These are phyloP conservation scores for Phytopythium cucurbitacearum DNA, from an alignment of 352 stramenopile genomes.

Conservation along the genomic window DNA sequence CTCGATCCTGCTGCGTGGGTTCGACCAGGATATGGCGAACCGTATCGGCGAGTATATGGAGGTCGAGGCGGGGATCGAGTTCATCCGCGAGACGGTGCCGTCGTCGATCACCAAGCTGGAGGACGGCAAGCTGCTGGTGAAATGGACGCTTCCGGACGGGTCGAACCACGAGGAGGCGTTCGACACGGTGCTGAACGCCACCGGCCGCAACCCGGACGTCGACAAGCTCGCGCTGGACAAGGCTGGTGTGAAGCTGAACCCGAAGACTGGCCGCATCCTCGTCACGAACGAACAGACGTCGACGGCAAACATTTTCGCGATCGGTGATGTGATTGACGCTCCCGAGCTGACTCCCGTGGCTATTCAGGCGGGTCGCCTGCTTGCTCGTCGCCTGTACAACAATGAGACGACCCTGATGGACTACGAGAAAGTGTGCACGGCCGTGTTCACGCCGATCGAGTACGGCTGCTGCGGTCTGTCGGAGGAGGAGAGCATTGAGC, in stretches of 20 bases:
- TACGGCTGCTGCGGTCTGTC: constrained; percentile 96
- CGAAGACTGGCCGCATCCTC: constrained; percentile 90
- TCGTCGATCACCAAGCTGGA: constrained; percentile 90
- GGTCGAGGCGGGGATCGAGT: constrained; percentile 86
- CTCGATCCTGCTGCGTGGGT: constrained; percentile 96
- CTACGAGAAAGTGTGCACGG: constrained; percentile 90
- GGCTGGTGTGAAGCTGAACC: constrained; percentile 85
- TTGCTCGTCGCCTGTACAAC: constrained; percentile 92
- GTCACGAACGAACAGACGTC: constrained; percentile 92
- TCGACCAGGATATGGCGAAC: constrained; percentile 96
- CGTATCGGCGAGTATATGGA: constrained; percentile 94
- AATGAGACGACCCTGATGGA: constrained; percentile 83
- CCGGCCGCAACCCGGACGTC: constrained; percentile 93
- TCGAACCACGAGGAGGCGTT: constrained; percentile 85
- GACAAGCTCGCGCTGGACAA: constrained; percentile 86
- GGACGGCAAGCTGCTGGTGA: constrained; percentile 75
- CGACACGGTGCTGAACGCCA: constrained; percentile 95
- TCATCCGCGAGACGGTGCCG: constrained; percentile 89
- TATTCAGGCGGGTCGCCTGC: constrained; percentile 91
- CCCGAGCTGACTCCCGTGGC: constrained; percentile 98
- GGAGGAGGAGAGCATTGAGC: constrained; percentile 92
- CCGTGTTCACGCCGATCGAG: constrained; percentile 97
- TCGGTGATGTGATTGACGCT: constrained; percentile 96
- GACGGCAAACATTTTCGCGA: constrained; percentile 95
- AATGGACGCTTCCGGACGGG: constrained; percentile 62